Evolutionary conservation across 192 early-diverging fungal genomes (phyloP).

Genomic region (Dissophora ornata): DNA sequence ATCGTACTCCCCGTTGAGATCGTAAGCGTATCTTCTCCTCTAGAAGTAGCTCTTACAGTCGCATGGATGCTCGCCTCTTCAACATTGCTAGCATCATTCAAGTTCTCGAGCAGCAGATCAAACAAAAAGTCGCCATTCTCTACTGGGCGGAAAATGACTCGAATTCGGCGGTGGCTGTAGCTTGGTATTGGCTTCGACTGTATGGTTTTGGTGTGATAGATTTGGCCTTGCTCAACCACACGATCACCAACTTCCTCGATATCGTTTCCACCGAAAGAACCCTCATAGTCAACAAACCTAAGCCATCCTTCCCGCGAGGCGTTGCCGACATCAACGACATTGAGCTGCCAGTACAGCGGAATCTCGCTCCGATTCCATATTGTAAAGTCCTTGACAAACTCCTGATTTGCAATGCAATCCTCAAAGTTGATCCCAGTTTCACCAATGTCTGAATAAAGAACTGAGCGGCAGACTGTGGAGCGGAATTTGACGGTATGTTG

Average conservation of each 20-base stretch:
- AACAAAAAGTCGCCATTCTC: constrained; percentile 93
- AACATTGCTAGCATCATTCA: constrained; percentile 87
- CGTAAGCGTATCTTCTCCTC: constrained; percentile 75
- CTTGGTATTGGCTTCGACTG: constrained; percentile 70
- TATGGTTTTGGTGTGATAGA: constrained; percentile 40
- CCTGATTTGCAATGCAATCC: constrained; percentile 90
- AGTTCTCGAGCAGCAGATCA: constrained; percentile 90
- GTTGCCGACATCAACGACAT: constrained; percentile 74
- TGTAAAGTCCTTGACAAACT: constrained; percentile 91
- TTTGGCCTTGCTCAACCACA: constrained; percentile 45
- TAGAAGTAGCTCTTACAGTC: constrained; percentile 74
- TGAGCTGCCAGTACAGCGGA: constrained; percentile 88
- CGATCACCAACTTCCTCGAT: constrained; percentile 36
- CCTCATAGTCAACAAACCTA: constrained; percentile 79
- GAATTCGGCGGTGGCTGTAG: constrained; percentile 75
- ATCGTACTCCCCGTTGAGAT: constrained; percentile 78
- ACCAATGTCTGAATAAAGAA: constrained; percentile 91
- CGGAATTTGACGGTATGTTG: constrained; percentile 79
- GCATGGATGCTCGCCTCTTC: constrained; percentile 86
- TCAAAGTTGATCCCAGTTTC: constrained; percentile 95
- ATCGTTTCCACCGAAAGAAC: constrained; percentile 55
- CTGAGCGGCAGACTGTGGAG: constrained; percentile 88
- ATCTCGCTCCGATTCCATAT: constrained; percentile 92
- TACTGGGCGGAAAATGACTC: constrained; percentile 86
- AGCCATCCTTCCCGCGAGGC: constrained; percentile 70